Evolutionary conservation across 2,329 filamentous ascomycete genomes (phyloP).

Genomic region (Penicillium sp.): DNA sequence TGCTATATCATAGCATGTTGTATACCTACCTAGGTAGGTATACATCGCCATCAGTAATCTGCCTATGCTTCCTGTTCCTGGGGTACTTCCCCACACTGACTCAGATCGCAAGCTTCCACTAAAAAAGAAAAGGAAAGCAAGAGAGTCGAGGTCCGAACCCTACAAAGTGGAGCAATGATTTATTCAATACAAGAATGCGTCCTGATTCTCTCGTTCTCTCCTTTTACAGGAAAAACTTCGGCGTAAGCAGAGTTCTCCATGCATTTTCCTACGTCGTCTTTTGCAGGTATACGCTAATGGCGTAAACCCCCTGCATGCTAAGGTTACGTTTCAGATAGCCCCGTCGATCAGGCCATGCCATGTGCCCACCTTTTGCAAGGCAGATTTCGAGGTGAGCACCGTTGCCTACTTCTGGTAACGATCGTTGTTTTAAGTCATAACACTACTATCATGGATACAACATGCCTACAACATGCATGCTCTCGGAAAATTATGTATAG

Average conservation of each 20-base stretch:
- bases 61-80: not conserved
- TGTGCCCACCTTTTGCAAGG: constrained; percentile 6
- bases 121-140: not conserved
- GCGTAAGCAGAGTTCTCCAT: not conserved
- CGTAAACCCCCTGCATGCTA: not conserved
- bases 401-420: not conserved
- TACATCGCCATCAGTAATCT: not conserved
- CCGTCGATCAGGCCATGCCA: constrained; percentile 10
- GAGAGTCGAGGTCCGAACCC: not conserved
- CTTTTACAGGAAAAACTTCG: not conserved
- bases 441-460: not conserved
- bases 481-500: not conserved
- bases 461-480: not conserved
- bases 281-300: not conserved
- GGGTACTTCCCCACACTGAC: not conserved
- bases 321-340: constrained; percentile 2
- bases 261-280: not conserved
- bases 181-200: not conserved
- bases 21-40: too few relatives aligned
- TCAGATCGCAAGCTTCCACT: not conserved
- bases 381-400: constrained; percentile 2
- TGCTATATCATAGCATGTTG: not conserved
- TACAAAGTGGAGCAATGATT: not conserved
- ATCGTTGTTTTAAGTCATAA: not conserved
- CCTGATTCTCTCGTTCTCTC: too few relatives aligned